phyloP scores from a whole-genome alignment of 2,329 filamentous ascomycete species.

The Xylariomycetidae sp. region DNA sequence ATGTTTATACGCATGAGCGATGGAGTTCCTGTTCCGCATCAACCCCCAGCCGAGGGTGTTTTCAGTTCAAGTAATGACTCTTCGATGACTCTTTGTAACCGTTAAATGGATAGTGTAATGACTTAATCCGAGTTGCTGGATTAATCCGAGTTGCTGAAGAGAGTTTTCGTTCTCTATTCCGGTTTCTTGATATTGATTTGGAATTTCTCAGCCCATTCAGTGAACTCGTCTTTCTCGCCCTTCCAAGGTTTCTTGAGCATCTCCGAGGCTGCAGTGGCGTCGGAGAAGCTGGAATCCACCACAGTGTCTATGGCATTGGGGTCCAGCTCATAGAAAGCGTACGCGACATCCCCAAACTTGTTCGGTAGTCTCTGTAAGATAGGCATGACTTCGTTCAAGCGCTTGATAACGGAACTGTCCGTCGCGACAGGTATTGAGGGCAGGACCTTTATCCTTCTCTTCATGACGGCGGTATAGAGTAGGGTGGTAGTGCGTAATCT shows the following conservation, averaged over 20 bases:
- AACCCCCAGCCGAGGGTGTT: no score
- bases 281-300: conserved; percentile 56
- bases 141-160: no score
- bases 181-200: conserved; percentile 47
- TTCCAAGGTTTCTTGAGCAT: conserved; percentile 58
- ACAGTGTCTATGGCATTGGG: conserved; percentile 51
- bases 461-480: conserved; percentile 65
- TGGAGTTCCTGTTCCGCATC: no score
- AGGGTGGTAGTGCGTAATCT: conserved; percentile 63
- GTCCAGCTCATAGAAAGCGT: conserved; percentile 67
- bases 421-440: conserved; percentile 36
- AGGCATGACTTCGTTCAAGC: conserved; percentile 52
- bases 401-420: conserved; percentile 29
- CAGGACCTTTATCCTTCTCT: conserved; percentile 62
- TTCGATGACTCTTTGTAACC: no score
- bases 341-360: conserved; percentile 65
- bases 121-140: no score
- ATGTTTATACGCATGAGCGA: no score
- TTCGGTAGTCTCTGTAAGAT: conserved; percentile 59
- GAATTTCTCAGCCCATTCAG: conserved; percentile 64
- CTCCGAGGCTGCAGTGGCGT: conserved; percentile 53
- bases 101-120: no score
- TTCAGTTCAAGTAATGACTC: no score
- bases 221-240: conserved; percentile 69
- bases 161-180: conserved; percentile 17